Conservation (phyloP, 140 eudicot species). For the Senecio squalidus region DNA sequence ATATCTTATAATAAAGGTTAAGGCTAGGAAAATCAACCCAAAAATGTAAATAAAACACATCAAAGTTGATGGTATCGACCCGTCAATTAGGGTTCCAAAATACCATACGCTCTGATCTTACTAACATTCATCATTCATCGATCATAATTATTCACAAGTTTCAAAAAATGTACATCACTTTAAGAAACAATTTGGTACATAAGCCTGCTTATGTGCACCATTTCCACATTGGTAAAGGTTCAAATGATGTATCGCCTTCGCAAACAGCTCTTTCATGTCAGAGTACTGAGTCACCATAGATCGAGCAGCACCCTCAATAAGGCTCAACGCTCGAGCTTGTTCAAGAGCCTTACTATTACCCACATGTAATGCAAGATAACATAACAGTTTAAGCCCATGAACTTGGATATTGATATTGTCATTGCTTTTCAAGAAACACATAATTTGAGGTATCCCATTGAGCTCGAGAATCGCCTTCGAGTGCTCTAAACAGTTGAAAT, state of each 20-base stretch:
- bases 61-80: neutral
- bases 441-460: conserved; percentile 32
- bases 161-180: neutral
- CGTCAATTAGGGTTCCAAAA: neutral
- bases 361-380: conserved; percentile 55
- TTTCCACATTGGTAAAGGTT: conserved; percentile 49
- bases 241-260: conserved; percentile 49
- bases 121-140: neutral
- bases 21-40: conserved; percentile 1
- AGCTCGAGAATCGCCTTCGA: conserved; percentile 55
- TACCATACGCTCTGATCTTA: neutral
- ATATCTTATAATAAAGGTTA: neutral
- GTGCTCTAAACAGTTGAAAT: conserved; percentile 52
- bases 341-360: conserved; percentile 49
- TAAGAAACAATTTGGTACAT: conserved; percentile 12
- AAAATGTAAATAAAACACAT: neutral
- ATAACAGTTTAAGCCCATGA: conserved; percentile 43
- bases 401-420: conserved; percentile 23
- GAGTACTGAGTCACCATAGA: conserved; percentile 43
- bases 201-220: conserved; percentile 26
- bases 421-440: conserved; percentile 31
- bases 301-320: conserved; percentile 50
- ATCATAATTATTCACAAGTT: conserved; percentile 1
- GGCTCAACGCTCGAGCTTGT: conserved; percentile 46
- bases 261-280: conserved; percentile 42